Percentiles rank a stretch among this genome's conserved stretches.
phyloP scores from a whole-genome alignment of 805 yeast genomes.

The Lipomyces spencermartinsiae region DNA sequence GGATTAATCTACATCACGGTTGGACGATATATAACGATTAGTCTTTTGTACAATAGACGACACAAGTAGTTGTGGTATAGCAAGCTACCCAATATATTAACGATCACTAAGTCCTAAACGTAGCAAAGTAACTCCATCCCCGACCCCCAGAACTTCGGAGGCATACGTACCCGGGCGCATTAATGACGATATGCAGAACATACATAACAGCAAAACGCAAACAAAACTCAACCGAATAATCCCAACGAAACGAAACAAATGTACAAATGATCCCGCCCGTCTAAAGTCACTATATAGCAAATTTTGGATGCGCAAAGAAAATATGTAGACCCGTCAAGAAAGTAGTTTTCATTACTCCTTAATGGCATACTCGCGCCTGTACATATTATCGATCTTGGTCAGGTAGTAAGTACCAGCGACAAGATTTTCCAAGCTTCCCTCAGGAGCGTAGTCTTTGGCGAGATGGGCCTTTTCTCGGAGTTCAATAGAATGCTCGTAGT shows the following conservation, averaged over 20 bases:
- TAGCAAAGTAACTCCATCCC: not conserved
- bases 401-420: conserved; percentile 83
- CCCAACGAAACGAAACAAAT: not conserved
- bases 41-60: not conserved
- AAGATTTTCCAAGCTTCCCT: conserved; percentile 76
- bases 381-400: conserved; percentile 82
- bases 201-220: not conserved
- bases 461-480: conserved; percentile 90
- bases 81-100: not conserved
- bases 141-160: not conserved
- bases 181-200: not conserved
- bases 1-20: conserved; percentile 9
- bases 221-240: not conserved
- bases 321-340: not conserved
- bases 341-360: conserved; percentile 56
- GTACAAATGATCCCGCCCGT: not conserved
- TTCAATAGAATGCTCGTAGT: conserved; percentile 79
- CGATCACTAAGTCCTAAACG: not conserved
- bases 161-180: not conserved
- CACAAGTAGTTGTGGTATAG: not conserved
- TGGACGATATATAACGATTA: not conserved
- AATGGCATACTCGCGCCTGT: conserved; percentile 78
- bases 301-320: not conserved
- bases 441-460: conserved; percentile 78
- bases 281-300: not conserved